Base-by-base conservation (phyloP, 2,329 filamentous ascomycete genomes). In the Xylogone sp. region DNA sequence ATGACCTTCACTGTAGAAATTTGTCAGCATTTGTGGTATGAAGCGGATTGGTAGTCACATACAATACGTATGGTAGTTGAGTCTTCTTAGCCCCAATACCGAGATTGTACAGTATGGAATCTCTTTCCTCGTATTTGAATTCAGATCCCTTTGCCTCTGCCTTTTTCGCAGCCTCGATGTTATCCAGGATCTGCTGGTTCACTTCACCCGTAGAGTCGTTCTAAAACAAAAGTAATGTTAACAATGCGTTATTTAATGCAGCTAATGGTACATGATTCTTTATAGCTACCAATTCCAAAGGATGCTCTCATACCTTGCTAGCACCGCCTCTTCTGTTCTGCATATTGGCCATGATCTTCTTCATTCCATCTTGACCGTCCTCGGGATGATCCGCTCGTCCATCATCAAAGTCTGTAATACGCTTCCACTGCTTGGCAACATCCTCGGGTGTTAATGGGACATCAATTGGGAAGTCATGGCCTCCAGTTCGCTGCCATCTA, bases 61-160 rank as follows among this genome's bases (percentile, higher is more conserved):
- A 78, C 75, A 90, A 99, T 56, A 97, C 86, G 61, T 95, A 86
- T 57, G 86, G 82, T 39, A 99, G 81, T 56, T 99, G 90, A 24
- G 83, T 90, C 60, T 88, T 85, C 78, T 96, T 97, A 59, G 93
- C 92, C 52, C 94, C 94, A 55, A 99, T 72, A 54, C 93, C 93
- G 42, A 99, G 79, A 74, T 97, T 97, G 81, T 99, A 99, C 46
- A 99, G 86, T 63, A 96, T 94, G 47, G 87, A 79, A 69, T 99
- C 94, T 62, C 84, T 86, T 66, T 97, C 92, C 58, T 86, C 84
- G 66, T 91, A 97, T 56, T 78, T 79, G 74, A 89, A 97, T 63
- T 88, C 82, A 50, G 88, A 90, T 48, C 88, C 87, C 34, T 87
- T 75, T 6, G 80, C 77, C 68, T 91, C 81, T 45, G 84, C 78